These are phyloP conservation scores for Neonectria coccinea DNA, from an alignment of 2,329 filamentous ascomycete species.

Conservation along the genomic window DNA sequence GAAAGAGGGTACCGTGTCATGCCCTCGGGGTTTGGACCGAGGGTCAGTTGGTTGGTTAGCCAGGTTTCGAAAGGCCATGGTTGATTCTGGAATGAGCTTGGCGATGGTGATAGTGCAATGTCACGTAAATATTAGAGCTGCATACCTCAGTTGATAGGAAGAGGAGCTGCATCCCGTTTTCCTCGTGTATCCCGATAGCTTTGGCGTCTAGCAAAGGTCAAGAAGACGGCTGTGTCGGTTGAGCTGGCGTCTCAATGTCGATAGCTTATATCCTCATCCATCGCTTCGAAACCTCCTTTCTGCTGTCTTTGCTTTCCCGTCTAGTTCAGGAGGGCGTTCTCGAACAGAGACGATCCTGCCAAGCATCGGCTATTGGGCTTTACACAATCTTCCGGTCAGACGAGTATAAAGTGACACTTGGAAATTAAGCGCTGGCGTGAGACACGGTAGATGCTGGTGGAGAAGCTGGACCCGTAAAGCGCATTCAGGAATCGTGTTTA, in stretches of 20 bases:
- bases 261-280: not conserved
- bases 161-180: not conserved
- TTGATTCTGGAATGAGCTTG: not conserved
- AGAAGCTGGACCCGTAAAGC: not conserved
- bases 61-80: too few species aligned
- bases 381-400: not conserved
- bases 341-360: not conserved
- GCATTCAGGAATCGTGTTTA: not conserved
- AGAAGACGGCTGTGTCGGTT: constrained; percentile 8
- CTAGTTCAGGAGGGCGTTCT: not conserved
- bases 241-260: not conserved
- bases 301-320: not conserved
- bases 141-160: not conserved
- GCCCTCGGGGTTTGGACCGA: not conserved
- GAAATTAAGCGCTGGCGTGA: not conserved
- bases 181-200: not conserved
- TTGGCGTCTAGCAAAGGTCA: not conserved
- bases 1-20: not conserved
- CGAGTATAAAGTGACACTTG: not conserved
- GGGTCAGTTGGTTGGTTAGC: not conserved
- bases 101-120: not conserved
- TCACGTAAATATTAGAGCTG: not conserved
- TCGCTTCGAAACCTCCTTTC: not conserved
- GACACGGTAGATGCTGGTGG: not conserved
- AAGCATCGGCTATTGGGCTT: not conserved